Evolutionary conservation across 345 rosid genomes (phyloP).

Genomic region (Turritis glabra): DNA sequence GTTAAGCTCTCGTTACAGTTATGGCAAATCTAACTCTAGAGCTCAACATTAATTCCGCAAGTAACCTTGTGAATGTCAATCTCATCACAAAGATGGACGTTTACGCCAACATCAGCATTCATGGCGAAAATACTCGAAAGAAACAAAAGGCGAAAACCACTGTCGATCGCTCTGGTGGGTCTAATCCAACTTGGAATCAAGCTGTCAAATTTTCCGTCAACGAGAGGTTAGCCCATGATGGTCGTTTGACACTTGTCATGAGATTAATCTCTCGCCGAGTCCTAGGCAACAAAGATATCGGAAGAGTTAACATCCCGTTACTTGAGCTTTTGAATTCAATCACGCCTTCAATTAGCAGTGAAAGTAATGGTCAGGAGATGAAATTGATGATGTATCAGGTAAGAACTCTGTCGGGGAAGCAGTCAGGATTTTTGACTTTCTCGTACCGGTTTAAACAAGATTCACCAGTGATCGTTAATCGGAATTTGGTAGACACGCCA

Average conservation of each 20-base stretch:
- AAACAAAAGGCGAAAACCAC: constrained; percentile 48
- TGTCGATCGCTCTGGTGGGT: constrained; percentile 48
- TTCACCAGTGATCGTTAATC: constrained; percentile 10
- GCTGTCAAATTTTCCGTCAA: constrained; percentile 50
- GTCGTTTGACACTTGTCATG: constrained; percentile 43
- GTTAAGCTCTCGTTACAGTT: not conserved
- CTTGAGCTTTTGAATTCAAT: constrained; percentile 47
- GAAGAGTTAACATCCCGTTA: constrained; percentile 61
- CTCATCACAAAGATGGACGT: constrained; percentile 69
- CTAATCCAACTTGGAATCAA: constrained; percentile 64
- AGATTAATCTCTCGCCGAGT: constrained; percentile 51
- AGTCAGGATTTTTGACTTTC: constrained; percentile 56
- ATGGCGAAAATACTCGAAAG: not conserved
- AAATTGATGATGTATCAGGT: constrained; percentile 55
- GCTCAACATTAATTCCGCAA: constrained; percentile 57
- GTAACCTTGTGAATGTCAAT: constrained; percentile 57
- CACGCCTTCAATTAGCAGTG: not conserved
- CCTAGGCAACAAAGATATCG: constrained; percentile 60
- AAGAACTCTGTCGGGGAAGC: constrained; percentile 53
- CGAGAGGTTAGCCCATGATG: constrained; percentile 44
- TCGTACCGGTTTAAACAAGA: constrained; percentile 51
- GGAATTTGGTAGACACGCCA: not conserved
- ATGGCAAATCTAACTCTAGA: constrained; percentile 59
- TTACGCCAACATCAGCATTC: constrained; percentile 39
- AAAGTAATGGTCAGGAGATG: constrained; percentile 28